phyloP scores from a whole-genome alignment of 1,284 basidiomycete species.

The Irpex sp. region DNA sequence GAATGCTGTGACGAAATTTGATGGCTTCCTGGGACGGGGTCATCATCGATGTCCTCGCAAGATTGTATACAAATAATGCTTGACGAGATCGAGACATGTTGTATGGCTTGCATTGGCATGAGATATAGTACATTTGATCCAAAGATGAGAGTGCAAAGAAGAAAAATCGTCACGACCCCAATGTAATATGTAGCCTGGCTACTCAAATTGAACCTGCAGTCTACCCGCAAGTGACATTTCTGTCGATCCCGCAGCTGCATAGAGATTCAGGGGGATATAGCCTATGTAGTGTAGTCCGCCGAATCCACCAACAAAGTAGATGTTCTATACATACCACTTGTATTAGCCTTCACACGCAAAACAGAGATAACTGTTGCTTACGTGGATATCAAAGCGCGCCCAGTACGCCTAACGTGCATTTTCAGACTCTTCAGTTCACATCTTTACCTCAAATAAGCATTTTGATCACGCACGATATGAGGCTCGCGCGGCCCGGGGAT shows the following conservation, averaged over 20 bases:
- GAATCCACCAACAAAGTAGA: constrained; percentile 69
- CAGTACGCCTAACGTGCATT: constrained; percentile 41
- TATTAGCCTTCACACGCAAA: background rate
- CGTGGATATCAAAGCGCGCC: constrained; percentile 53
- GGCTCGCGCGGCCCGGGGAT: constrained; percentile 46
- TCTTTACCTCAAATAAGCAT: background rate
- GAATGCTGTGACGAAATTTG: background rate
- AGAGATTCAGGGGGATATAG: constrained; percentile 49
- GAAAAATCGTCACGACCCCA: background rate
- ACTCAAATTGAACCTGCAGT: background rate
- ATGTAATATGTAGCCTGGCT: background rate
- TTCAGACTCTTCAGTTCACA: constrained; percentile 2
- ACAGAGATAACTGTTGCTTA: constrained; percentile 20
- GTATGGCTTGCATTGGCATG: background rate
- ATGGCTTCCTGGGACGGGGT: background rate
- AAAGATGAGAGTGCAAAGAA: background rate
- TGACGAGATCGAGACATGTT: background rate
- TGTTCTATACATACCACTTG: constrained; percentile 29
- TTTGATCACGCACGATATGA: constrained; percentile 35
- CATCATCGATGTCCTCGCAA: background rate
- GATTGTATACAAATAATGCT: background rate
- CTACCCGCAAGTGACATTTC: constrained; percentile 12
- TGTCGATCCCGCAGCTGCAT: constrained; percentile 24
- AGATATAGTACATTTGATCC: background rate
- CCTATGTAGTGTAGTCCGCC: constrained; percentile 59